Evolutionary conservation across 2,329 filamentous ascomycete genomes (phyloP).

Genomic region (Zalaria sp.): DNA sequence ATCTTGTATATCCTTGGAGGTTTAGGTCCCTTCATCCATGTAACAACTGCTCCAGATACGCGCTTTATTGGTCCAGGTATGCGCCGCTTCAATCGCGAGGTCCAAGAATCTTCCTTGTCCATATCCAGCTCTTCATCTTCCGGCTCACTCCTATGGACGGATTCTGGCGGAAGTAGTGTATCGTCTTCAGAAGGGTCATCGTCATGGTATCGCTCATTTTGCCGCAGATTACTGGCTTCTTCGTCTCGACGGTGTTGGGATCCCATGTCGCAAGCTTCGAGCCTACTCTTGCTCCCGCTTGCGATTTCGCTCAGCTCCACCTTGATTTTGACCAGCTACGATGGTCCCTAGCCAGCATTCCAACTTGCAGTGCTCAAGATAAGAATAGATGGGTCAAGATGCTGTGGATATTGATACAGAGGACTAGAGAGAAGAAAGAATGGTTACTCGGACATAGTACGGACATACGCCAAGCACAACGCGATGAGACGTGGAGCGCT

Average conservation of each 20-base stretch:
- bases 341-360: no score
- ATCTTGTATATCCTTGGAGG: slow-evolving; percentile 35
- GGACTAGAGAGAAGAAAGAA: no score
- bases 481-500: no score
- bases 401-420: no score
- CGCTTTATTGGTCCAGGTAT: slow-evolving; percentile 13
- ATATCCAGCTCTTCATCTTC: slow-evolving; percentile 6
- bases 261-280: neutral
- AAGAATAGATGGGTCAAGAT: no score
- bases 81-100: slow-evolving; percentile 9
- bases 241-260: slow-evolving; percentile 1
- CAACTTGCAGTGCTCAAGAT: no score
- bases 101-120: slow-evolving; percentile 8
- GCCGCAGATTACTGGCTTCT: slow-evolving; percentile 6
- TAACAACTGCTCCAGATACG: slow-evolving; percentile 10
- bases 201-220: slow-evolving; percentile 15
- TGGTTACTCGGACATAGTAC: no score
- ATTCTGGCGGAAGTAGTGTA: slow-evolving; percentile 11
- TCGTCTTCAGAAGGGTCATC: slow-evolving; percentile 13
- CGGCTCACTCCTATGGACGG: slow-evolving; percentile 12
- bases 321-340: neutral
- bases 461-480: no score
- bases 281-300: neutral
- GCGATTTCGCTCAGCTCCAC: neutral
- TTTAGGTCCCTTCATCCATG: slow-evolving; percentile 34